Conservation (phyloP, 805 yeast species). For the Danielozyma ontarioensis region DNA sequence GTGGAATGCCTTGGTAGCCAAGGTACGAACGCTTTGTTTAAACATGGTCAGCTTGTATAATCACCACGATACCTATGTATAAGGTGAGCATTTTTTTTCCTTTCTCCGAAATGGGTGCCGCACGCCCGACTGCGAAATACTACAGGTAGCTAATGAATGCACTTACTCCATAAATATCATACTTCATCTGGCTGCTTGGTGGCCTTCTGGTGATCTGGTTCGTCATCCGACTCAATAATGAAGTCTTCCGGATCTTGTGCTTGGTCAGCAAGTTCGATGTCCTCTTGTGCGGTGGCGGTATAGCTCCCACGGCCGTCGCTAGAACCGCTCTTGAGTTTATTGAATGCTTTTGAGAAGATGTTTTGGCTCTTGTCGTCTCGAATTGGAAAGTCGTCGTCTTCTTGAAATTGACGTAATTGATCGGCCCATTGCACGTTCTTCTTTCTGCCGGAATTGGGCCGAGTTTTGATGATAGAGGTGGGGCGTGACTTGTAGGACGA, state of each 20-base stretch:
- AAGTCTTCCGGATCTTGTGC: conserved; percentile 32
- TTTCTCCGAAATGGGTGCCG: background rate
- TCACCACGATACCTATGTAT: background rate
- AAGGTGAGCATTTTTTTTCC: background rate
- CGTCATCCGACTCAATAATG: conserved; percentile 48
- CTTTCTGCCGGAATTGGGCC: conserved; percentile 25
- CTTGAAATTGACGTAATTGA: conserved; percentile 31
- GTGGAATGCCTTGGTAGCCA: conserved; percentile 28
- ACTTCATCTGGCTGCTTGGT: background rate
- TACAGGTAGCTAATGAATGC: background rate
- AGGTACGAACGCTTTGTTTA: conserved; percentile 21
- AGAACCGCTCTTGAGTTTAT: conserved; percentile 22
- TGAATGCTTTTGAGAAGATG: conserved; percentile 30
- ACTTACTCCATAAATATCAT: background rate
- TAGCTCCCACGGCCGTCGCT: conserved; percentile 18
- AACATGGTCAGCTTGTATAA: conserved; percentile 13
- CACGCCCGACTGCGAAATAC: background rate
- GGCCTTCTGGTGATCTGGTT: conserved; percentile 7
- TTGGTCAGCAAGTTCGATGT: conserved; percentile 11
- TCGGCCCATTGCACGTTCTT: conserved; percentile 47
- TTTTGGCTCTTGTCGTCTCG: conserved; percentile 25
- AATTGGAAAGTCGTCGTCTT: conserved; percentile 18
- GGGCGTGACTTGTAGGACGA: conserved; percentile 33
- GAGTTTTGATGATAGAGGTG: conserved; percentile 36
- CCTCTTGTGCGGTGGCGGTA: conserved; percentile 18